Conservation (phyloP, 2,329 filamentous ascomycete genomes). For the Dissoconium aciculare region DNA sequence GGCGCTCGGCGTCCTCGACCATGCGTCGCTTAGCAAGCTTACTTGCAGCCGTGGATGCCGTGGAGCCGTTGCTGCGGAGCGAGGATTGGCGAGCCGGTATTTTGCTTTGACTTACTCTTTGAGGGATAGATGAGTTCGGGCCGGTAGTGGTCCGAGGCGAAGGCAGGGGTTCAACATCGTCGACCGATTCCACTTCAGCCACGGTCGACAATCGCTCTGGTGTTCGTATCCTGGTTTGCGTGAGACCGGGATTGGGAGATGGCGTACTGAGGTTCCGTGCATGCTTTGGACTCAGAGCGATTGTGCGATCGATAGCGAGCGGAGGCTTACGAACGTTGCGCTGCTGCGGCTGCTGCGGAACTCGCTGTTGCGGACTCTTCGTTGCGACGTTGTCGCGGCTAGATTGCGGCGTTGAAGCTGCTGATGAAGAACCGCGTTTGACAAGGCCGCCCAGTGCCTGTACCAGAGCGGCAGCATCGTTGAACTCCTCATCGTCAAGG, state of each 20-base stretch:
- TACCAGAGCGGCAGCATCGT: constrained; percentile 78
- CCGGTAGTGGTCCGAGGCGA: constrained; percentile 8
- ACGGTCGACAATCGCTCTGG: constrained; percentile 22
- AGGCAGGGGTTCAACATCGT: too few relatives aligned
- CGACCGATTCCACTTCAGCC: constrained; percentile 18
- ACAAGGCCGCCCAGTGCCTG: constrained; percentile 78
- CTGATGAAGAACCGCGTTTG: constrained; percentile 44
- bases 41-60: constrained; percentile 14
- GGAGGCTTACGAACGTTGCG: constrained; percentile 2
- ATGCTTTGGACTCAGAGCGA: constrained; percentile 18
- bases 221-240: constrained; percentile 10
- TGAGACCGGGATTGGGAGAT: constrained; percentile 5
- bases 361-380: constrained; percentile 4
- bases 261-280: constrained; percentile 3
- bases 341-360: constrained; percentile 4
- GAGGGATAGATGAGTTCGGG: too few relatives aligned
- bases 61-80: too few relatives aligned
- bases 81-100: too few relatives aligned
- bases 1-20: constrained; percentile 22
- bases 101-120: too few relatives aligned
- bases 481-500: constrained; percentile 91
- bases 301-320: constrained; percentile 19
- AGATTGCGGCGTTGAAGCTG: constrained; percentile 2
- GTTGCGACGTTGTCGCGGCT: constrained; percentile 3
- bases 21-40: constrained; percentile 22